phyloP scores from a whole-genome alignment of 176 grass and related monocot genomes.

The Aegilops speltoides region DNA sequence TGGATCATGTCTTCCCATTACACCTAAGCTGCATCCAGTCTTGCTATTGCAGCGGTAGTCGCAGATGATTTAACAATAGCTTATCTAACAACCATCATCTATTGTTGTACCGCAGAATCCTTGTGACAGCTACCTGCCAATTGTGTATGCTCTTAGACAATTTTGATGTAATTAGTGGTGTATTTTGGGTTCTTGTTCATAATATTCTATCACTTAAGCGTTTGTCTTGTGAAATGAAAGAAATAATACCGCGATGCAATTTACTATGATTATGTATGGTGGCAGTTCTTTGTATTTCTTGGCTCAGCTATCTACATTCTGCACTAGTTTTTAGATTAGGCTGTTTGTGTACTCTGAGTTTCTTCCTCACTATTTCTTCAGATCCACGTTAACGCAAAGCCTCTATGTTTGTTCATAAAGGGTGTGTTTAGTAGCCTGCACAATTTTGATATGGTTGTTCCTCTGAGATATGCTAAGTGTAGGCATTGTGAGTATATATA shows the following conservation, averaged over 20 bases:
- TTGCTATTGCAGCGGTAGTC: not conserved
- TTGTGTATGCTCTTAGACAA: not conserved
- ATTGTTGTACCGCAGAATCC: not conserved
- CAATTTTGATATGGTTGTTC: too few species aligned
- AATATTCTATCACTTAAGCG: slow-evolving; percentile 40
- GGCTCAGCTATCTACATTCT: not conserved
- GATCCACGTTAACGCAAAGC: not conserved
- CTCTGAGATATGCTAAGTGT: too few species aligned
- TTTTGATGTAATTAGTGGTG: not conserved
- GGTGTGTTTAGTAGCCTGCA: too few species aligned
- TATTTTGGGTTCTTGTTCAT: slow-evolving; percentile 18
- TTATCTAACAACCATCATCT: not conserved
- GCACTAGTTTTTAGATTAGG: not conserved
- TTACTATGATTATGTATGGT: slow-evolving; percentile 19
- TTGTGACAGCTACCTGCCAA: not conserved
- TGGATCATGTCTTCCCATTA: not conserved
- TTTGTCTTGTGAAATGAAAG: not conserved
- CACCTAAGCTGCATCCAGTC: not conserved
- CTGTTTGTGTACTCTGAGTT: not conserved
- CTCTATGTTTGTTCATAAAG: too few species aligned
- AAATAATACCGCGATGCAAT: slow-evolving; percentile 1
- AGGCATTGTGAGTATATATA: too few species aligned
- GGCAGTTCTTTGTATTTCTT: not conserved
- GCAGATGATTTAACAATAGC: not conserved
- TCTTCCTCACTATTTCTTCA: not conserved